These are phyloP conservation scores for Uromyces viciae-fabae DNA, from an alignment of 1,284 basidiomycete genomes.

Conservation along the genomic window DNA sequence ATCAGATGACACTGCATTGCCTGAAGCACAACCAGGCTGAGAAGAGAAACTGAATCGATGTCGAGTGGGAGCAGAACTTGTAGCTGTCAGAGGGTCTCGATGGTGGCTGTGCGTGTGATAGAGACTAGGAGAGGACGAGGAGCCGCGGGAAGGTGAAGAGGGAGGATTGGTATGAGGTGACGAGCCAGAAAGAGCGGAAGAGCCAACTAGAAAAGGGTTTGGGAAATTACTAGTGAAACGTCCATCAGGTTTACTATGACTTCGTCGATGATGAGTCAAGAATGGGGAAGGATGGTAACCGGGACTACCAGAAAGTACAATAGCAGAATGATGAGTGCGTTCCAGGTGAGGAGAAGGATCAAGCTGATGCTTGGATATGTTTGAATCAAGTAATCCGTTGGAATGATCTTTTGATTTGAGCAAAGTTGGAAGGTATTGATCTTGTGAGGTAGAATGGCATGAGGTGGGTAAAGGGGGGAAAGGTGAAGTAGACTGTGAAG, in stretches of 20 bases:
- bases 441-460: too few species aligned
- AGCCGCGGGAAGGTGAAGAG: neutral
- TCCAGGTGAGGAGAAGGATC: neutral
- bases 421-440: neutral
- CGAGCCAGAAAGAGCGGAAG: neutral
- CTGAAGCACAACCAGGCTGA: slow-evolving; percentile 17
- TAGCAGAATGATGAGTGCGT: neutral
- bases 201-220: neutral
- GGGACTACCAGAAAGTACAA: neutral
- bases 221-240: slow-evolving; percentile 13
- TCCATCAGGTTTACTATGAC: slow-evolving; percentile 38
- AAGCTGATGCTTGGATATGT: neutral
- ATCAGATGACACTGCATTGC: neutral
- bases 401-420: neutral
- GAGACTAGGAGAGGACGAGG: neutral
- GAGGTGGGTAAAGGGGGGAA: neutral
- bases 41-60: slow-evolving; percentile 41
- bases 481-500: slow-evolving; percentile 4
- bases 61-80: neutral
- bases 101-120: slow-evolving; percentile 11
- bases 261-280: slow-evolving; percentile 33
- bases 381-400: too few species aligned
- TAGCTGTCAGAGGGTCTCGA: neutral
- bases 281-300: slow-evolving; percentile 10
- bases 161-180: neutral